Evolutionary conservation across 768 basidiomycete genomes (phyloP).

Genomic region (Termitomyces sp.): DNA sequence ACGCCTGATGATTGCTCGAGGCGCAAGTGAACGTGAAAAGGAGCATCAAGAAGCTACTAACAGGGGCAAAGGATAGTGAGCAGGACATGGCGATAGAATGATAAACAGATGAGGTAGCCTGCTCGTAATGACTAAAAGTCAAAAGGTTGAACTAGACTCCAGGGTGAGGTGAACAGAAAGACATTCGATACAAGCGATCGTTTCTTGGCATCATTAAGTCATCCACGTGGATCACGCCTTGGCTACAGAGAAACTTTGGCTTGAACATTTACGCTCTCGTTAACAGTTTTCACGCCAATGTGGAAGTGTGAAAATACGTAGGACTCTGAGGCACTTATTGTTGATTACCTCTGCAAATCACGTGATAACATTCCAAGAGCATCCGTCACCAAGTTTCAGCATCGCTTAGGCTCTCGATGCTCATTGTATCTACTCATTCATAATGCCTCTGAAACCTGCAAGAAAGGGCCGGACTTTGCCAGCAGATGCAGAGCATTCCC

Average conservation of each 20-base stretch:
- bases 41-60: constrained; percentile 10
- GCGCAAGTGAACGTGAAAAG: constrained; percentile 10
- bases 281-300: not conserved
- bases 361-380: not conserved
- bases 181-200: not conserved
- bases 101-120: not conserved
- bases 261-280: not conserved
- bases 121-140: not conserved
- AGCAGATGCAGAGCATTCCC: constrained; percentile 35
- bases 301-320: not conserved
- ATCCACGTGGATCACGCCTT: not conserved
- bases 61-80: constrained; percentile 10
- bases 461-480: constrained; percentile 21
- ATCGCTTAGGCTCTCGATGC: constrained; percentile 8
- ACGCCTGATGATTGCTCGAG: constrained; percentile 21
- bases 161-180: not conserved
- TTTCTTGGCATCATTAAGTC: not conserved
- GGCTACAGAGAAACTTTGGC: not conserved
- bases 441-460: constrained; percentile 22
- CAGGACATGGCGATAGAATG: constrained; percentile 2
- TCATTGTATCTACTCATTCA: constrained; percentile 1
- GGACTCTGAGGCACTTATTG: not conserved
- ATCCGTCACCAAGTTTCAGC: not conserved
- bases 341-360: not conserved
- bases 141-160: not conserved